A percentile compares a stretch with the other conserved stretches of the same genome.
Evolutionary conservation across 2,329 filamentous ascomycete genomes (phyloP).

Genomic region (Epichloe typhina): DNA sequence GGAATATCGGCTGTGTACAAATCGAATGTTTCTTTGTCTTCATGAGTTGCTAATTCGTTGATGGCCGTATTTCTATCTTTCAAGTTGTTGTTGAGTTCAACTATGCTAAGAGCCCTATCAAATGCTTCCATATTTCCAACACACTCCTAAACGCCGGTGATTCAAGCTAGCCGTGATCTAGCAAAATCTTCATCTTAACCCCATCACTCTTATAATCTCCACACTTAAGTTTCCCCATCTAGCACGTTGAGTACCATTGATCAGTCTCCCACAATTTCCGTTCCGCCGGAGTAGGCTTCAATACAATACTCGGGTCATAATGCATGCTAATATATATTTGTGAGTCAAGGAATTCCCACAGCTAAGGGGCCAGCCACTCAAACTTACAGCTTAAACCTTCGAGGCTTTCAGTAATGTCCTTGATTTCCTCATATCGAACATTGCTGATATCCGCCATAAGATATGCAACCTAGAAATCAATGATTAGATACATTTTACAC

Average conservation of each 20-base stretch:
- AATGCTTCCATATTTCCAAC: background rate
- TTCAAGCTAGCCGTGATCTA: background rate
- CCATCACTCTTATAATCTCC: background rate
- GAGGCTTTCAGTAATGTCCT: slow-evolving; percentile 70
- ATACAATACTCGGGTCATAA: slow-evolving; percentile 34
- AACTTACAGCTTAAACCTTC: slow-evolving; percentile 66
- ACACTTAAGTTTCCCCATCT: background rate
- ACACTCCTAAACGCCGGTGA: background rate
- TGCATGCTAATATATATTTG: slow-evolving; percentile 19
- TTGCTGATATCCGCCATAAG: slow-evolving; percentile 95
- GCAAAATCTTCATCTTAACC: background rate
- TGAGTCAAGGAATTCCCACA: background rate
- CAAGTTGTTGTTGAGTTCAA: slow-evolving; percentile 6
- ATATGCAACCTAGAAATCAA: slow-evolving; percentile 55
- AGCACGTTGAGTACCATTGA: slow-evolving; percentile 2
- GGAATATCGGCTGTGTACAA: no score
- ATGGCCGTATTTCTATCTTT: background rate
- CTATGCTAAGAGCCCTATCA: background rate
- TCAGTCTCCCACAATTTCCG: background rate
- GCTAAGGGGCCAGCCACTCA: background rate
- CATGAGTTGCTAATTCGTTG: no score
- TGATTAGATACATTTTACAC: background rate
- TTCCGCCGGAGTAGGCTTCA: slow-evolving; percentile 11
- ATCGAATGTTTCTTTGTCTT: no score
- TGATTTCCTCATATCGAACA: slow-evolving; percentile 69